Evolutionary conservation across 176 grass and related monocot genomes (phyloP).

Genomic region (Panicum miliaceum): DNA sequence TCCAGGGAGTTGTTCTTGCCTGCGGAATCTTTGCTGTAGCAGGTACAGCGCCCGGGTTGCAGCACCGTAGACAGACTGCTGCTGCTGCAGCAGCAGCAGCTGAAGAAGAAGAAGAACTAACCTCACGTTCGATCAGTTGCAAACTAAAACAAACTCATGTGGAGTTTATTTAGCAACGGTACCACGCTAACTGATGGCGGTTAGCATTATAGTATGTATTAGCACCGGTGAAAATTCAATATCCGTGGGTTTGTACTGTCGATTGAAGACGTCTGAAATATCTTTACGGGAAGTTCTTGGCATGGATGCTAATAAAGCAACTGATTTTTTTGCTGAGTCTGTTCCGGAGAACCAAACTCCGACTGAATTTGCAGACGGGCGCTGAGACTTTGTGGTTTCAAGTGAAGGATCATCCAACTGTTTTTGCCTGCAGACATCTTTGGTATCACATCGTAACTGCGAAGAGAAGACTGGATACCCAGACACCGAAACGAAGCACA

Average conservation of each 20-base stretch:
- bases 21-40: constrained; percentile 43
- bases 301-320: neutral
- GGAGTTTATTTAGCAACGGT: neutral
- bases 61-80: neutral
- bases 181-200: neutral
- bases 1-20: constrained; percentile 14
- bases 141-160: constrained; percentile 18
- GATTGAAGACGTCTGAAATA: neutral
- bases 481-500: neutral
- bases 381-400: neutral
- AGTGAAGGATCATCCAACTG: neutral
- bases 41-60: constrained; percentile 28
- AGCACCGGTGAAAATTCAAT: neutral
- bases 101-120: neutral
- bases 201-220: neutral
- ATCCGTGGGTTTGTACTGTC: neutral
- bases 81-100: no score
- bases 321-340: neutral
- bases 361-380: neutral
- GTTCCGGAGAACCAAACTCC: no score
- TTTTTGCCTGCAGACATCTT: neutral
- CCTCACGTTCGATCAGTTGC: neutral
- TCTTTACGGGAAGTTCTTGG: neutral
- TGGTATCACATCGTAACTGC: neutral
- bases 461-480: neutral